Base-by-base conservation (phyloP, 2,329 filamentous ascomycete genomes). In the Botrytis paeoniae region DNA sequence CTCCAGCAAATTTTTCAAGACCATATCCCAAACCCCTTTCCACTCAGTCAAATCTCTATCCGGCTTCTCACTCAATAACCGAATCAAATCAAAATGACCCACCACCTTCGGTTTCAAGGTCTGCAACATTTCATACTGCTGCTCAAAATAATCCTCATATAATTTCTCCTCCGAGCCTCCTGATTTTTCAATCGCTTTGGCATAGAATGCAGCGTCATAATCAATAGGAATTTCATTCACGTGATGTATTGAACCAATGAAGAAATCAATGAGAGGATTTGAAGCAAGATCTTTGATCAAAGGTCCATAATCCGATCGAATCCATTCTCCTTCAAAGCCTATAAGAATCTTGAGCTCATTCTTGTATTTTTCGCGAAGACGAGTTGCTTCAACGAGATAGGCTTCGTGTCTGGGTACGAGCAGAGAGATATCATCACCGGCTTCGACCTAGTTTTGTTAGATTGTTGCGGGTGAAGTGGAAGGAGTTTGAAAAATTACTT, bases 271-370 rank as follows among this genome's bases (percentile, higher is more conserved):
- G 16, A 84, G 82, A 57, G 93, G 87, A 75, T 88, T 86, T 10
- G 85, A 80, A 35, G 91, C 84, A 4, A 93, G 86, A 18, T 82
- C 78, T 48, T 84, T 80, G 73, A 97, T 90, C 64, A 92, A 83
- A 3, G 84, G 75, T 0, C 82, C 82, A 78, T 90, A 89, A 5
- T 85, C 86, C 0, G 91, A 86, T 10, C 95, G 91, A 81, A 98
- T 96, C 90, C 93, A 99, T 81, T 99, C 96, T 71, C 89, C 89
- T 82, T 99, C 96, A 81, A 98, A 97, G 63, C 93, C 96, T 80
- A 99, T 90, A 61, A 97, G 86, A 76, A 99, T 86, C 72, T 91
- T 86, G 78, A 99, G 94, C 75, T 91, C 85, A 14, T 84, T 80
- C 9, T 88, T 86, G 83, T 98, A 98, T 76, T 87, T 88, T 4